Percentiles rank a stretch among this genome's conserved stretches.
Evolutionary conservation across 2,329 filamentous ascomycete genomes (phyloP).

Genomic region (Coniochaeta sp.): DNA sequence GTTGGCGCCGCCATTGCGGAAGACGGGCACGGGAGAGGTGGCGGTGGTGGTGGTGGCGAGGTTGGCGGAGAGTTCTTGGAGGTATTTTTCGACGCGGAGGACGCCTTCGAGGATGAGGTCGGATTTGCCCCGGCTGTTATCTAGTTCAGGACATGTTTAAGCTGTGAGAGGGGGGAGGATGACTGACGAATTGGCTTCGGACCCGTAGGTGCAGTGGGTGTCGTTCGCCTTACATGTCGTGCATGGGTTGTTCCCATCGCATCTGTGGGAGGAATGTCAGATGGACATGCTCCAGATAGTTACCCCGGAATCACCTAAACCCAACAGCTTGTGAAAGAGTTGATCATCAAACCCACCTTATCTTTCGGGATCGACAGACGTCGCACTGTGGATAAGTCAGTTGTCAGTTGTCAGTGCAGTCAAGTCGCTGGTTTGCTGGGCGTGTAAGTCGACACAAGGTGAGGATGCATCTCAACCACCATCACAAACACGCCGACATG

Average conservation of each 20-base stretch:
- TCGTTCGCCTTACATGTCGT: constrained; percentile 27
- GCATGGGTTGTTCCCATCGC: constrained; percentile 40
- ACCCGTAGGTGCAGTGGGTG: constrained; percentile 33
- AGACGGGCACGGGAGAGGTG: not conserved
- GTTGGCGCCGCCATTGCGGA: too few species aligned
- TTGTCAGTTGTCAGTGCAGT: too few species aligned
- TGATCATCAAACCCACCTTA: constrained; percentile 26
- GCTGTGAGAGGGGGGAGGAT: not conserved
- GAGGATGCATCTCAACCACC: not conserved
- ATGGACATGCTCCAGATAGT: not conserved
- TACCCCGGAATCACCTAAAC: not conserved
- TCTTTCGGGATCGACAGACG: constrained; percentile 38
- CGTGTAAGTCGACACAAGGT: constrained; percentile 1
- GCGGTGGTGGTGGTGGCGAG: constrained; percentile 27
- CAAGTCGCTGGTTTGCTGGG: not conserved
- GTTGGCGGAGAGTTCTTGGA: constrained; percentile 35
- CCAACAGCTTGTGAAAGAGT: not conserved
- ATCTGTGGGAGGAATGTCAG: constrained; percentile 25
- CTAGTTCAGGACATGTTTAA: not conserved
- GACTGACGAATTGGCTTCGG: constrained; percentile 35
- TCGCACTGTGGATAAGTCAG: constrained; percentile 30
- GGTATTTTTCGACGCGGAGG: constrained; percentile 36
- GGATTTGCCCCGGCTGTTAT: constrained; percentile 36
- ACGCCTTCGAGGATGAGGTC: constrained; percentile 45
- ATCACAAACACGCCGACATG: not conserved